Conservation (phyloP, 495 filamentous ascomycete species). For the Margaritispora aquatica region DNA sequence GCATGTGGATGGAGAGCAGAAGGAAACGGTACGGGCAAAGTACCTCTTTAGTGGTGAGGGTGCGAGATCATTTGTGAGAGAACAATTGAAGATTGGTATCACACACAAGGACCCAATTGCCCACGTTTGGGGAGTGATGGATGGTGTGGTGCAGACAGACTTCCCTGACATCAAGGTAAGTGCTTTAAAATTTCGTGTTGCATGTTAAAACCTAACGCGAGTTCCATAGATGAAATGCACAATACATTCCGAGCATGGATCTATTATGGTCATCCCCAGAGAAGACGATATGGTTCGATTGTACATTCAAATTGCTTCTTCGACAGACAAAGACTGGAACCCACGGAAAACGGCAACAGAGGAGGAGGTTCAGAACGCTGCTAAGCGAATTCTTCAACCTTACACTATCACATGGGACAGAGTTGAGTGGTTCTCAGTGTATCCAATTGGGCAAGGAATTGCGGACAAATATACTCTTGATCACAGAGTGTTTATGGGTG, state of each 20-base stretch:
- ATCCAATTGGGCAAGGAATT: constrained; percentile 71
- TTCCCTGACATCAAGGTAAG: constrained; percentile 66
- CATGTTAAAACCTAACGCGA: background rate
- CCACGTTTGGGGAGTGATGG: constrained; percentile 71
- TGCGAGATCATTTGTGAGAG: constrained; percentile 51
- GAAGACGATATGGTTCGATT: constrained; percentile 69
- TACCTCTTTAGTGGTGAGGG: constrained; percentile 58
- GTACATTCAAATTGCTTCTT: constrained; percentile 69
- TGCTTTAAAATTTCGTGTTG: background rate
- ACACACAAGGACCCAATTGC: constrained; percentile 58
- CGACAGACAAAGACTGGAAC: constrained; percentile 54
- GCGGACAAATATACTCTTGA: constrained; percentile 59
- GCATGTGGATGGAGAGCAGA: constrained; percentile 64
- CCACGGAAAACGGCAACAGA: constrained; percentile 56
- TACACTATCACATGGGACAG: constrained; percentile 65
- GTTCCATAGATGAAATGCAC: constrained; percentile 80
- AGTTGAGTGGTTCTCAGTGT: constrained; percentile 63
- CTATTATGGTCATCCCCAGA: constrained; percentile 71
- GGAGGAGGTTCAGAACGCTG: constrained; percentile 59
- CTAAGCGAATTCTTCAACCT: constrained; percentile 60
- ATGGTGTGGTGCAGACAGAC: constrained; percentile 67
- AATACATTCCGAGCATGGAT: constrained; percentile 60
- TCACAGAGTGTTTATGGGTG: constrained; percentile 67
- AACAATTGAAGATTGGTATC: constrained; percentile 56
- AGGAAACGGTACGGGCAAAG: constrained; percentile 47